Base-by-base conservation (phyloP, 805 yeast genomes). In the Nakazawaea pomicola region DNA sequence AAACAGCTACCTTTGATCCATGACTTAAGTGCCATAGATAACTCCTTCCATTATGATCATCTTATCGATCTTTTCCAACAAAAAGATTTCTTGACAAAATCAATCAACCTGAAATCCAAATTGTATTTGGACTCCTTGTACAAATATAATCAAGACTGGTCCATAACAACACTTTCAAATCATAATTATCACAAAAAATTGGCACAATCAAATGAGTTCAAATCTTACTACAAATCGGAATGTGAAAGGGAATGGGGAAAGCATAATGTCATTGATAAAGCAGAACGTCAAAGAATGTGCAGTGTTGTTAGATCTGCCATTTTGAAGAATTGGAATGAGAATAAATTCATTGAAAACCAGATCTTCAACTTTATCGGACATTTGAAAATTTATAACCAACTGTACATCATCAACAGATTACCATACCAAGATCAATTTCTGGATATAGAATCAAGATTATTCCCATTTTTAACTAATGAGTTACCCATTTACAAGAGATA, bases 51-150 rank as follows among this genome's bases (percentile, higher is more conserved):
- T n/a, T 40, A 40, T 24, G 25, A 29, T n/a, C 43, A 40, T 40
- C 16, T 40, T 15, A 18, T 40, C 8, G 43, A 40, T 27, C 11
- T 23, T 2, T 40, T 40, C 17, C 34, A 40, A 16, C 10, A 17
- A 11, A 19, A 16, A 10, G 48, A 42, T 9, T 62, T 61, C 46
- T 50, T 55, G 2, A 23, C 49, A 1, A 36, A 40, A 30, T 37
- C 64, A 4, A 50, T 64, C 16, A 49, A 54, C 4, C 56, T 65
- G 32, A 63, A 70, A 42, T 74, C 80, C 51, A 52, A 57, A 29
- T 46, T 59, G 4, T 76, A 72, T 47, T 76, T 76, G 50, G 59
- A 65, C 31, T 64, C 61, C 38, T 51, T 76, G 4, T 65, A 64
- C 46, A 48, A 52, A 18, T 35, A 41, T 11, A 56, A 72, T 36